A percentile compares a stretch with the other conserved stretches of the same genome.
phyloP scores from a whole-genome alignment of 2,329 filamentous ascomycete species.

The Paraconiothyrium brasiliense region DNA sequence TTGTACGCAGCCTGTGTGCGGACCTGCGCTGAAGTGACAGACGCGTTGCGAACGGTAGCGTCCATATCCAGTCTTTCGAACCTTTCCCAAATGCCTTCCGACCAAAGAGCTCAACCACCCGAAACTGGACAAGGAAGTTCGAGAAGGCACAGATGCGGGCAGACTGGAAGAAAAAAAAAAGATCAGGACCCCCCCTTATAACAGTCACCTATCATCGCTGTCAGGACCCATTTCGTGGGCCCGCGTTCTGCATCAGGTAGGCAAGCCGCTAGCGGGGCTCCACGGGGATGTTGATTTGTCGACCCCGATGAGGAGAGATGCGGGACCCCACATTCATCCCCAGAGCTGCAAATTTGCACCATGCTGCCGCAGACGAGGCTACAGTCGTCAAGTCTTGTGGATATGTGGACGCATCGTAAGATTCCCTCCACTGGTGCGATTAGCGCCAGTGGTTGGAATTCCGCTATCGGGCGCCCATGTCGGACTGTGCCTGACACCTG shows the following conservation, averaged over 20 bases:
- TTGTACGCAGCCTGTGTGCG: slow-evolving; percentile 38
- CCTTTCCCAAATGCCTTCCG: neutral
- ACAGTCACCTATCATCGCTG: neutral
- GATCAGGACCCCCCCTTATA: slow-evolving; percentile 10
- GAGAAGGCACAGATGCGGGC: neutral
- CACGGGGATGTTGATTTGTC: slow-evolving; percentile 11
- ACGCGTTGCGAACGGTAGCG: slow-evolving; percentile 31
- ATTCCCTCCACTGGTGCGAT: neutral
- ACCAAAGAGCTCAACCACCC: neutral
- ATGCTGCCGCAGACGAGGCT: neutral
- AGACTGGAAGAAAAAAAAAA: neutral
- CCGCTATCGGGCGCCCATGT: slow-evolving; percentile 1
- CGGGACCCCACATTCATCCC: slow-evolving; percentile 12
- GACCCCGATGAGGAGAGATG: slow-evolving; percentile 1
- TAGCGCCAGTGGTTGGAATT: slow-evolving; percentile 7
- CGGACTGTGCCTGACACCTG: neutral
- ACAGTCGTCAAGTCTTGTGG: slow-evolving; percentile 2
- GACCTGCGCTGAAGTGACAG: slow-evolving; percentile 34
- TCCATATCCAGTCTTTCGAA: slow-evolving; percentile 28
- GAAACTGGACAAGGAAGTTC: neutral
- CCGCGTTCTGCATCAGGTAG: slow-evolving; percentile 4
- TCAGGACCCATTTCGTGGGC: neutral
- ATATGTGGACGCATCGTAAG: neutral
- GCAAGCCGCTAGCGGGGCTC: slow-evolving; percentile 9
- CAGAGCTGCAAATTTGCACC: neutral